A percentile compares a stretch with the other conserved stretches of the same genome.
Conservation (phyloP, 139 green algal genomes). For the Coelastrella sp. region DNA sequence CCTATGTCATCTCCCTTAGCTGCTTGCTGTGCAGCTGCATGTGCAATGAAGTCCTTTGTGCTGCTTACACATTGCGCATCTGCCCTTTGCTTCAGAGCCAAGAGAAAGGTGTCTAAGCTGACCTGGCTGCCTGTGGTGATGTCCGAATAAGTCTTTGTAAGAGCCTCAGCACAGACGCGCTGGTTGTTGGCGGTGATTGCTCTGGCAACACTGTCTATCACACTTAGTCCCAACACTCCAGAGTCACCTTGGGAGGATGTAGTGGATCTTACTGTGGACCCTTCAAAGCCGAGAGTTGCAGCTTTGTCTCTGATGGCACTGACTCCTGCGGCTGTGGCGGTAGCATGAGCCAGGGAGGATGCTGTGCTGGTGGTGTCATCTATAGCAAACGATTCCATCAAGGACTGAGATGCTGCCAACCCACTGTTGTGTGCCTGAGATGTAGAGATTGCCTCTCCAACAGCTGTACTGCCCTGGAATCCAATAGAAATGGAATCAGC, state of each 20-base stretch:
- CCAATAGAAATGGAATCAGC: constrained; percentile 23
- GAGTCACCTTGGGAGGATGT: not conserved
- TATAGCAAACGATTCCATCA: constrained; percentile 38
- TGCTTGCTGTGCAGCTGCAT: not conserved
- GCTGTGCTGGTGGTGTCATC: not conserved
- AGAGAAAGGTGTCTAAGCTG: not conserved
- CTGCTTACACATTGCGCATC: not conserved
- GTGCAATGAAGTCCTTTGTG: not conserved
- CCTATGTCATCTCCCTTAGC: not conserved
- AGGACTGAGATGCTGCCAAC: constrained; percentile 5
- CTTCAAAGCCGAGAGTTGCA: not conserved
- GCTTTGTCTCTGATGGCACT: not conserved
- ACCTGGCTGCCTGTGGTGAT: not conserved
- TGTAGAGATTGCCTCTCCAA: not conserved
- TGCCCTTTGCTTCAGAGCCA: not conserved
- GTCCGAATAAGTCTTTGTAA: constrained; percentile 14
- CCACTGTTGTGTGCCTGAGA: not conserved
- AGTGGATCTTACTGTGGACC: not conserved
- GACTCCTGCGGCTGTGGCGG: not conserved
- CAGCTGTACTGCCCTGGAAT: not conserved
- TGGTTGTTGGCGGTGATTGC: not conserved
- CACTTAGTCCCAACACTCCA: not conserved
- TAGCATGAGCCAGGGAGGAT: not conserved
- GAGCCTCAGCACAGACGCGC: constrained; percentile 2
- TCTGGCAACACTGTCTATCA: constrained; percentile 23